Conservation (phyloP, 164 flowering plant genomes). For the Sedum album region DNA sequence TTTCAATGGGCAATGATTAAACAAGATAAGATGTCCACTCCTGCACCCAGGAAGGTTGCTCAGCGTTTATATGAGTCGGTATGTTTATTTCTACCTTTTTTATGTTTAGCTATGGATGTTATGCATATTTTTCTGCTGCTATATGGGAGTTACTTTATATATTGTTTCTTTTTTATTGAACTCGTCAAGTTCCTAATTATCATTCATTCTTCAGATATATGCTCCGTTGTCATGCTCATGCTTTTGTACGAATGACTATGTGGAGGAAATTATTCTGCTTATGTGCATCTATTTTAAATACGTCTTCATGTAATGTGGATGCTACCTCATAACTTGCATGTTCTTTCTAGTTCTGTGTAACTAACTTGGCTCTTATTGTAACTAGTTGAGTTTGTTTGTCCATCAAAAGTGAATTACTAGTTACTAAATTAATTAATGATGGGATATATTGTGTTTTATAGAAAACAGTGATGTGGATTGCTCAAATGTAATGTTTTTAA, state of each 20-base stretch:
- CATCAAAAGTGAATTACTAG: neutral
- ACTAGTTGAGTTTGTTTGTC: neutral
- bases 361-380: neutral
- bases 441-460: neutral
- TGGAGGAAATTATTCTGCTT: neutral
- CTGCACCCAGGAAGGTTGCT: constrained; percentile 21
- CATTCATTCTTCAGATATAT: no score
- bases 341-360: neutral
- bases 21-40: constrained; percentile 52
- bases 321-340: neutral
- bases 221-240: neutral
- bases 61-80: constrained; percentile 54
- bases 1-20: constrained; percentile 69
- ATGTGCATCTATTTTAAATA: neutral
- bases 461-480: neutral
- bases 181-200: no score
- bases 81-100: neutral
- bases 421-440: neutral
- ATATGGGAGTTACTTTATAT: no score
- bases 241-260: neutral
- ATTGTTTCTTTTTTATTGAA: no score
- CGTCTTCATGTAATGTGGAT: neutral
- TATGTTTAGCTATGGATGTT: neutral
- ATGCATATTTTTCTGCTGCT: neutral
- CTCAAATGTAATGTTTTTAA: neutral